Percentiles rank a stretch among this genome's conserved stretches.
These are phyloP conservation scores for Sindora glabra DNA, from an alignment of 306 rosid species.

Conservation along the genomic window DNA sequence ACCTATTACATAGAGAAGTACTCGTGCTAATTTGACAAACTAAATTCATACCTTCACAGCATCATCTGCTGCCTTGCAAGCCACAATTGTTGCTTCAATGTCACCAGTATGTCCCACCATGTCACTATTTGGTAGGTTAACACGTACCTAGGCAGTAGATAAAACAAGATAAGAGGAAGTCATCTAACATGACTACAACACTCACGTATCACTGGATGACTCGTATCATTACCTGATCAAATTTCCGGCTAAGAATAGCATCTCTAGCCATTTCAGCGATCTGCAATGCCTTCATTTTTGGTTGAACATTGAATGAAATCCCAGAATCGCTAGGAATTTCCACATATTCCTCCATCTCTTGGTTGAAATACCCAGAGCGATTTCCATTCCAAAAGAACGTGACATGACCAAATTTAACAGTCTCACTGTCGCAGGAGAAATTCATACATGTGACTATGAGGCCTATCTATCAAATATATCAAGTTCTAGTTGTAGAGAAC, in stretches of 20 bases:
- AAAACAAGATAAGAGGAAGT: not conserved
- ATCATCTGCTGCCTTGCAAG: constrained; percentile 93
- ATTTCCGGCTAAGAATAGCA: constrained; percentile 76
- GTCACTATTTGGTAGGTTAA: constrained; percentile 94
- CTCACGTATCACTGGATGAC: not conserved
- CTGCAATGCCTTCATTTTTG: constrained; percentile 86
- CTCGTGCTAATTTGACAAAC: constrained; percentile 1
- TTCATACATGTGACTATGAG: not conserved
- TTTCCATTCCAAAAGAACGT: constrained; percentile 99
- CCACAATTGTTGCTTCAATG: constrained; percentile 84
- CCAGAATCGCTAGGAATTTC: constrained; percentile 94
- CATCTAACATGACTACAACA: not conserved
- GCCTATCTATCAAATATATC: not conserved
- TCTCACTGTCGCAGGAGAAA: constrained; percentile 52
- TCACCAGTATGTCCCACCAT: constrained; percentile 98
- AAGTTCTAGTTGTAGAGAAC: not conserved
- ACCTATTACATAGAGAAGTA: not conserved
- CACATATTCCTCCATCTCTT: constrained; percentile 71
- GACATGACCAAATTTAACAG: constrained; percentile 97
- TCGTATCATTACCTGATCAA: constrained; percentile 40
- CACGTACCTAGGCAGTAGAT: constrained; percentile 59
- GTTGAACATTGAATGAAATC: constrained; percentile 80
- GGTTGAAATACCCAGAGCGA: constrained; percentile 81
- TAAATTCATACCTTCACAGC: constrained; percentile 71
- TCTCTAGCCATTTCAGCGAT: constrained; percentile 91